phyloP scores from a whole-genome alignment of 2,329 filamentous ascomycete species.

The Clarireedia paspali region DNA sequence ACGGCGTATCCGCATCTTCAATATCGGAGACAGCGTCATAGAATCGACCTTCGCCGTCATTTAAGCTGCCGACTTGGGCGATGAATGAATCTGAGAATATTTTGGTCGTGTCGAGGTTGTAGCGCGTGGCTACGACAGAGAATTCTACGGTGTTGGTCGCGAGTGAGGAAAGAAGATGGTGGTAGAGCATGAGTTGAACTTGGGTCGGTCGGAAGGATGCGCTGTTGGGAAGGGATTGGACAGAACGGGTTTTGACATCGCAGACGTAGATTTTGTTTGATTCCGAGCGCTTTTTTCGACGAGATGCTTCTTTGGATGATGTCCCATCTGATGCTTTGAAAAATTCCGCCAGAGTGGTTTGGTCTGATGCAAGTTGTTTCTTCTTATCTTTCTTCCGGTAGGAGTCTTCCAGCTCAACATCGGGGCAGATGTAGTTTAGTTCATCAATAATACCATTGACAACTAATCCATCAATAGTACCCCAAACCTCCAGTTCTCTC shows the following conservation, averaged over 20 bases:
- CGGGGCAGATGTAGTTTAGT: slow-evolving; percentile 69
- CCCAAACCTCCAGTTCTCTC: slow-evolving; percentile 78
- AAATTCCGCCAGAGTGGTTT: slow-evolving; percentile 24
- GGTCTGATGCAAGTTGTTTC: slow-evolving; percentile 29
- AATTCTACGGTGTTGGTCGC: slow-evolving; percentile 66
- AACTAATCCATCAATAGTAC: slow-evolving; percentile 69
- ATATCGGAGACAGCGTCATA: slow-evolving; percentile 37
- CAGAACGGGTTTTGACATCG: slow-evolving; percentile 79
- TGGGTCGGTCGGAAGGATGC: slow-evolving; percentile 64
- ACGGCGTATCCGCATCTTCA: slow-evolving; percentile 11
- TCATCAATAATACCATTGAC: slow-evolving; percentile 89
- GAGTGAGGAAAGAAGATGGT: slow-evolving; percentile 71
- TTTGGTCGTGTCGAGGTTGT: slow-evolving; percentile 56
- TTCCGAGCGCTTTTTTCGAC: slow-evolving; percentile 7
- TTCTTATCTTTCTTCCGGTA: slow-evolving; percentile 20
- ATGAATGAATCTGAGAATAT: slow-evolving; percentile 75
- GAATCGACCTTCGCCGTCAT: slow-evolving; percentile 46
- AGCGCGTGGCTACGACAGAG: slow-evolving; percentile 59
- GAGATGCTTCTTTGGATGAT: slow-evolving; percentile 15
- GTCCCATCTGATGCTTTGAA: slow-evolving; percentile 18
- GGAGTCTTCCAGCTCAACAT: slow-evolving; percentile 53
- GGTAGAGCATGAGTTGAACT: slow-evolving; percentile 87
- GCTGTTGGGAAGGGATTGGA: slow-evolving; percentile 51
- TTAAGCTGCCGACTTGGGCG: slow-evolving; percentile 61
- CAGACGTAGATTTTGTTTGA: slow-evolving; percentile 58